Conservation (phyloP, 192 early-diverging fungal genomes). For the Backusella tuberculispora region DNA sequence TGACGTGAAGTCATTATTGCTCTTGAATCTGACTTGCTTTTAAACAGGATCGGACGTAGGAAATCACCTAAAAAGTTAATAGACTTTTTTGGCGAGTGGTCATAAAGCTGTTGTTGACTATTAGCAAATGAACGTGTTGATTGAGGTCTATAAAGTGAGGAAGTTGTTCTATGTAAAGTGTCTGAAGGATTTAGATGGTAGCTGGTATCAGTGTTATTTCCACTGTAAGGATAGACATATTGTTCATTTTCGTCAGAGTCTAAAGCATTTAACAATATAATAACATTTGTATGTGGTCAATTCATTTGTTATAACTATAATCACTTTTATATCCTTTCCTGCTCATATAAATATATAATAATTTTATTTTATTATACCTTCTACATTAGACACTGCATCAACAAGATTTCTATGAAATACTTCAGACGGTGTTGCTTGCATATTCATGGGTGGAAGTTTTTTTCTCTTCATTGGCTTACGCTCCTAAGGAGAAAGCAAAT, state of each 20-base stretch:
- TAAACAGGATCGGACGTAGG: slow-evolving; percentile 5
- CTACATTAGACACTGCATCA: slow-evolving; percentile 43
- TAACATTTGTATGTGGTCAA: no score
- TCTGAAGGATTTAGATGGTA: slow-evolving; percentile 20
- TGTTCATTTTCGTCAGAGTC: slow-evolving; percentile 42
- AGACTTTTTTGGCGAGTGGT: background rate
- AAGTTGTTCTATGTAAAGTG: slow-evolving; percentile 15
- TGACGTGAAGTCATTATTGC: background rate
- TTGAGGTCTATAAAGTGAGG: slow-evolving; percentile 21
- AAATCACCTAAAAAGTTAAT: slow-evolving; percentile 23
- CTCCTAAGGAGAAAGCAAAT: background rate
- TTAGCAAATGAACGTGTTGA: slow-evolving; percentile 16
- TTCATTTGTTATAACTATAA: background rate
- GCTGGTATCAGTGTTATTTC: slow-evolving; percentile 1
- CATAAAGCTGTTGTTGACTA: background rate
- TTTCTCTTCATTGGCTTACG: slow-evolving; percentile 10
- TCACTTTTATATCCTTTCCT: background rate
- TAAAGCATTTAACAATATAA: background rate
- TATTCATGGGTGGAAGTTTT: slow-evolving; percentile 20
- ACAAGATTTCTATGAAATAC: slow-evolving; percentile 42
- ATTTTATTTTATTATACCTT: slow-evolving; percentile 30
- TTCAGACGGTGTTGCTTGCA: slow-evolving; percentile 39
- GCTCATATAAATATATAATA: slow-evolving; percentile 3
- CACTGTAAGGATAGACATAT: slow-evolving; percentile 38
- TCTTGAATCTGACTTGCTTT: slow-evolving; percentile 12